Percentiles rank a stretch among this genome's conserved stretches.
phyloP scores from a whole-genome alignment of 2,329 filamentous ascomycete species.

The Phyllosticta citribraziliensis region DNA sequence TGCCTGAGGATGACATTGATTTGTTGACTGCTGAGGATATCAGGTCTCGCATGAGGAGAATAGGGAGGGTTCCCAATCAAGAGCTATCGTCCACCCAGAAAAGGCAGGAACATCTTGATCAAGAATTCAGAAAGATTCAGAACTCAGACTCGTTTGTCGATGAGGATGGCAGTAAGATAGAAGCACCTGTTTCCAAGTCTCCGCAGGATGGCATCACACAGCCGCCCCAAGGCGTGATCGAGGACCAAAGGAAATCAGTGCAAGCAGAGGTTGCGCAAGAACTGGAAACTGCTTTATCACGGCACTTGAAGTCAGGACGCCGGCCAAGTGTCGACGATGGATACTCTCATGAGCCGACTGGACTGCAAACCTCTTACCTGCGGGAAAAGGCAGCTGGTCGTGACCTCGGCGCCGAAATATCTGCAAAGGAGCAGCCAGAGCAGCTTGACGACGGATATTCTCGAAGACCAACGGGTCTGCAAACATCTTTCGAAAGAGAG shows the following conservation, averaged over 20 bases:
- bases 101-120: constrained; percentile 18
- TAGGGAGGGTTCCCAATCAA: constrained; percentile 15
- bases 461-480: constrained; percentile 11
- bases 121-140: constrained; percentile 16
- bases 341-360: constrained; percentile 8
- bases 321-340: background rate
- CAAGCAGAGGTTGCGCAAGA: constrained; percentile 5
- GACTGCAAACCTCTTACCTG: constrained; percentile 14
- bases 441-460: constrained; percentile 12
- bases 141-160: background rate
- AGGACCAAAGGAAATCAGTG: background rate
- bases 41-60: constrained; percentile 33
- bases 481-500: constrained; percentile 14
- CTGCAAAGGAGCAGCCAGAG: background rate
- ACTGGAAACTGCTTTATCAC: constrained; percentile 1
- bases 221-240: background rate
- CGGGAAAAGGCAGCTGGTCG: constrained; percentile 10
- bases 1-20: constrained; percentile 32
- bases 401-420: constrained; percentile 4
- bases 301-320: background rate
- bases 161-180: background rate
- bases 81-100: constrained; percentile 7
- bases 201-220: background rate
- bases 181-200: background rate
- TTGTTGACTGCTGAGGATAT: constrained; percentile 32